Evolutionary conservation across 108 stramenopile genomes (phyloP).

Genomic region (Cylindrotheca closterium): DNA sequence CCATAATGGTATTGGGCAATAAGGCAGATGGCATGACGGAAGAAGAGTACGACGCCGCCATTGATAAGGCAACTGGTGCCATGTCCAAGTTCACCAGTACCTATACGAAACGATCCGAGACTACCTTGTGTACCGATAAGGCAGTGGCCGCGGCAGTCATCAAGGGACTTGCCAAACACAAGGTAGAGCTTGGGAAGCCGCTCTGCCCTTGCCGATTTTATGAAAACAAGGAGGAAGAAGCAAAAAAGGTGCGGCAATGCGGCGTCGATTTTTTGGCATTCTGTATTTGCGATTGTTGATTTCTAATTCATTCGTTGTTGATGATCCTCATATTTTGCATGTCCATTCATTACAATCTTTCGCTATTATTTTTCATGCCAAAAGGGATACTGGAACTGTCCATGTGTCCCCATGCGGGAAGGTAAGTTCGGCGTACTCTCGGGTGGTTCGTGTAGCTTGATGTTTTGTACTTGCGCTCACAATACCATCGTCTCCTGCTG

Average conservation of each 20-base stretch:
- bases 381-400: conserved; percentile 72
- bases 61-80: conserved; percentile 76
- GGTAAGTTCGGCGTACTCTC: background rate
- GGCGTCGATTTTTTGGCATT: too few relatives aligned
- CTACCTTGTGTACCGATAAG: conserved; percentile 66
- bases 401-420: conserved; percentile 72
- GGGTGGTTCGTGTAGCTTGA: background rate
- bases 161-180: conserved; percentile 90
- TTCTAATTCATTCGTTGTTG: too few relatives aligned
- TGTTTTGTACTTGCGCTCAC: background rate
- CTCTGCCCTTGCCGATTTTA: conserved; percentile 92
- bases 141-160: conserved; percentile 84
- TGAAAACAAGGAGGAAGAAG: conserved; percentile 89
- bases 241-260: conserved; percentile 86
- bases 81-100: conserved; percentile 88
- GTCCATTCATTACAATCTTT: too few relatives aligned
- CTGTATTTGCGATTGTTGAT: too few relatives aligned
- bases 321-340: too few relatives aligned
- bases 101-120: conserved; percentile 72
- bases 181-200: conserved; percentile 81
- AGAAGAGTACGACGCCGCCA: conserved; percentile 50
- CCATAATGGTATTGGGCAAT: background rate
- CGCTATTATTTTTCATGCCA: too few relatives aligned
- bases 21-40: conserved; percentile 57
- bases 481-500: background rate